phyloP scores from a whole-genome alignment of 1,139 yeast genomes.

The Nadsonia commutata region DNA sequence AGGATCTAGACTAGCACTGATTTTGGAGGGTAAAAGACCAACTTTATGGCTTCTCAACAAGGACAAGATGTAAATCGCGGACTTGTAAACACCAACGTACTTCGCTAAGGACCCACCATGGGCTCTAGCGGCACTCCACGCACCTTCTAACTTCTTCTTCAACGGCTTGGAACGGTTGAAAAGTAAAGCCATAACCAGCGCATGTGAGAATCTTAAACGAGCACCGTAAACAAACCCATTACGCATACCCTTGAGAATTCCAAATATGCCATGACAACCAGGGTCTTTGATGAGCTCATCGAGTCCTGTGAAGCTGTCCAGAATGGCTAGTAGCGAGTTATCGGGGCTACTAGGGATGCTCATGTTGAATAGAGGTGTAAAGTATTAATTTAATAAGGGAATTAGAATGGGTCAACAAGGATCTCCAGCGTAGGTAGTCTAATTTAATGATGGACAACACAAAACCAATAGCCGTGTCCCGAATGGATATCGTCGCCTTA shows the following conservation, averaged over 20 bases:
- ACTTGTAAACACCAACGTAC: constrained; percentile 51
- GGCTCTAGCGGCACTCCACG: constrained; percentile 42
- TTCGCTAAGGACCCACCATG: constrained; percentile 56
- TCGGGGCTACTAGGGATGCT: too few species aligned
- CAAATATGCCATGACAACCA: constrained; percentile 21
- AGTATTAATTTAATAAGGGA: too few species aligned
- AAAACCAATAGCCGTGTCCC: too few species aligned
- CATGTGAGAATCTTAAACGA: constrained; percentile 58
- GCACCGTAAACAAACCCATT: constrained; percentile 54
- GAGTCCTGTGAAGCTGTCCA: neutral
- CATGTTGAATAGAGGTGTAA: too few species aligned
- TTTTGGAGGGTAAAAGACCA: constrained; percentile 37
- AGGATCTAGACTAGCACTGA: constrained; percentile 24
- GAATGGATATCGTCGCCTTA: too few species aligned
- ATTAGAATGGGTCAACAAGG: too few species aligned
- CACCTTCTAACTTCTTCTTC: constrained; percentile 33
- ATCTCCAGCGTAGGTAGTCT: too few species aligned
- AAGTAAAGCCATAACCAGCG: constrained; percentile 46
- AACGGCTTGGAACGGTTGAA: constrained; percentile 29
- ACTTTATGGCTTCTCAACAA: constrained; percentile 14
- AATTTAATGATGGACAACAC: too few species aligned
- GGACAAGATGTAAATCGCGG: constrained; percentile 15
- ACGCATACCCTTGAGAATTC: constrained; percentile 23
- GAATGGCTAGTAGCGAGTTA: too few species aligned
- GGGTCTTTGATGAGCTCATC: constrained; percentile 19